Percentiles rank a stretch among this genome's conserved stretches.
These are phyloP conservation scores for Phragmites australis DNA, from an alignment of 176 grass and related monocot genomes.

Conservation along the genomic window DNA sequence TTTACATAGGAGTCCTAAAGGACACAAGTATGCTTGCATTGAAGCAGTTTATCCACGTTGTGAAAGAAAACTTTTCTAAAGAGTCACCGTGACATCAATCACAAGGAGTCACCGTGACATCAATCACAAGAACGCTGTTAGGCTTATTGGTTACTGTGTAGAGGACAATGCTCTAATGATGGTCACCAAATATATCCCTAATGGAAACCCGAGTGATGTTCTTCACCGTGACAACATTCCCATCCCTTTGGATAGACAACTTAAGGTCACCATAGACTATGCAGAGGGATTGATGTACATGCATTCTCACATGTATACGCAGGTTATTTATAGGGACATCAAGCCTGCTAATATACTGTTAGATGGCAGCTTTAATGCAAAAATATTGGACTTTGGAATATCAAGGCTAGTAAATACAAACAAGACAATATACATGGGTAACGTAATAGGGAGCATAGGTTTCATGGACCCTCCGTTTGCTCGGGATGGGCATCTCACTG, in stretches of 20 bases:
- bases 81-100: conserved; percentile 13
- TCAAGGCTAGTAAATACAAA: background rate
- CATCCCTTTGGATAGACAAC: background rate
- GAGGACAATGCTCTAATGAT: background rate
- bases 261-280: background rate
- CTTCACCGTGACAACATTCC: background rate
- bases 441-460: background rate
- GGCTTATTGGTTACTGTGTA: background rate
- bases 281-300: conserved; percentile 9
- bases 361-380: background rate
- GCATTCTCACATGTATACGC: background rate
- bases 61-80: background rate
- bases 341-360: conserved; percentile 18
- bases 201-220: background rate
- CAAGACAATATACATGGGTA: background rate
- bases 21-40: background rate
- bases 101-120: conserved; percentile 7
- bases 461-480: conserved; percentile 25
- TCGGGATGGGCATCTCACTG: background rate
- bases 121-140: conserved; percentile 23
- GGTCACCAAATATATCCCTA: background rate
- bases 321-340: background rate
- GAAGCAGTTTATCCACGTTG: background rate
- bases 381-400: conserved; percentile 29
- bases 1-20: background rate